Percentiles rank a stretch among this genome's conserved stretches.
phyloP scores from a whole-genome alignment of 768 basidiomycete genomes.

The Pleurotus eryngii region DNA sequence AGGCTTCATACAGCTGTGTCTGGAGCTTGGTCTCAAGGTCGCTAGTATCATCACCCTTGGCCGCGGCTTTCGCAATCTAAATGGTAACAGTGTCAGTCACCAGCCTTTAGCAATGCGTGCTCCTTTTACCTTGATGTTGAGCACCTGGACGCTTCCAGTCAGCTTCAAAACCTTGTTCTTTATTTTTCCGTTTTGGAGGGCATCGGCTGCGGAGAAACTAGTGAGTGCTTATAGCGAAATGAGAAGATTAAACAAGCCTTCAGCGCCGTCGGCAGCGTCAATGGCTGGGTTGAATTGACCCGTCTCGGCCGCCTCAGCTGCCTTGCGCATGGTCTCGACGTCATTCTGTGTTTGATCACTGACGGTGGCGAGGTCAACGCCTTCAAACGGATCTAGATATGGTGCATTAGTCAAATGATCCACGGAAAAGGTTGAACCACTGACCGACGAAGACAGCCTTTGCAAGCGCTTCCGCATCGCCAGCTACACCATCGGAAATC shows the following conservation, averaged over 20 bases:
- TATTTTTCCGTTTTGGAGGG: conserved; percentile 35
- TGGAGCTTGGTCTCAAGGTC: conserved; percentile 21
- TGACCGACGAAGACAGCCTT: conserved; percentile 35
- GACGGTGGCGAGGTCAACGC: conserved; percentile 31
- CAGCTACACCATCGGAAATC: conserved; percentile 34
- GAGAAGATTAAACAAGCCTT: conserved; percentile 8
- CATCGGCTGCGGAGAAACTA: conserved; percentile 20
- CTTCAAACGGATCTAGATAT: conserved; percentile 23
- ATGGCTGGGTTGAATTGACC: conserved; percentile 34
- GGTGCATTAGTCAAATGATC: not conserved
- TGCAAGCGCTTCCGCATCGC: conserved; percentile 31
- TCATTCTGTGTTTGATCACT: conserved; percentile 18
- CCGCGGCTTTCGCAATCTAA: conserved; percentile 32
- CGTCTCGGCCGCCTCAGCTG: conserved; percentile 36
- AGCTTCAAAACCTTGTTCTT: conserved; percentile 46
- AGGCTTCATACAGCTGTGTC: conserved; percentile 22
- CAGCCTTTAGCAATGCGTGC: not conserved
- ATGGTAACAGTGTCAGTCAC: not conserved
- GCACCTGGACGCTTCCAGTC: conserved; percentile 30
- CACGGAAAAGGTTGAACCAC: not conserved
- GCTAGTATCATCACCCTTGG: conserved; percentile 25
- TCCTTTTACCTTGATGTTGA: conserved; percentile 29
- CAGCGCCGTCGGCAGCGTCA: conserved; percentile 28
- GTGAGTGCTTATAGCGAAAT: not conserved
- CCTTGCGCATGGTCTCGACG: conserved; percentile 28